These are phyloP conservation scores for Clonostachys chloroleuca DNA, from an alignment of 2,329 filamentous ascomycete species.

Conservation along the genomic window DNA sequence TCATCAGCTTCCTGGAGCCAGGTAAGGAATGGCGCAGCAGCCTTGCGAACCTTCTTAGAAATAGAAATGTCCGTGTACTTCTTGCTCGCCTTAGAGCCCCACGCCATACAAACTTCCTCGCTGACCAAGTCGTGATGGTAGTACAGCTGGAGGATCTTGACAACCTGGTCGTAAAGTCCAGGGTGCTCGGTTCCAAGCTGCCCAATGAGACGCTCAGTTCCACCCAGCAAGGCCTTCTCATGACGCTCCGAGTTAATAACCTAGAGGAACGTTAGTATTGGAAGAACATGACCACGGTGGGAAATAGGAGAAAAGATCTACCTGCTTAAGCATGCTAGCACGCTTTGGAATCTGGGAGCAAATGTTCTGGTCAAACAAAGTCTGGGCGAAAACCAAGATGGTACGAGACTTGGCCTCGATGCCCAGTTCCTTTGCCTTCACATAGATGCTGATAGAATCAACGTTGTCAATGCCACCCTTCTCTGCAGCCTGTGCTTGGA, in stretches of 20 bases:
- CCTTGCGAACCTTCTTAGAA: constrained; percentile 94
- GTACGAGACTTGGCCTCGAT: constrained; percentile 95
- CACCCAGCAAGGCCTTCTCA: constrained; percentile 91
- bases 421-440: constrained; percentile 94
- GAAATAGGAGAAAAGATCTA: constrained; percentile 28
- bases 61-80: constrained; percentile 89
- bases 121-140: constrained; percentile 87
- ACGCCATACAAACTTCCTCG: constrained; percentile 85
- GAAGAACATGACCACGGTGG: constrained; percentile 4
- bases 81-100: constrained; percentile 95
- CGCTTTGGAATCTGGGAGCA: constrained; percentile 82
- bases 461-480: constrained; percentile 75
- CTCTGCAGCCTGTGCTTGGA: constrained; percentile 66
- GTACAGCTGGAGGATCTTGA: constrained; percentile 82
- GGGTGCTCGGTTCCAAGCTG: constrained; percentile 69
- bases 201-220: constrained; percentile 86
- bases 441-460: constrained; percentile 85
- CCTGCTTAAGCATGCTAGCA: constrained; percentile 83
- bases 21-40: constrained; percentile 86
- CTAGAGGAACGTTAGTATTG: constrained; percentile 31
- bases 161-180: constrained; percentile 69
- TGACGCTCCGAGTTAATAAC: constrained; percentile 88
- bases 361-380: constrained; percentile 88
- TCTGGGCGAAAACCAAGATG: constrained; percentile 85
- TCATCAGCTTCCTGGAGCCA: constrained; percentile 89